Conservation (phyloP, 495 filamentous ascomycete species). For the Xylaria telfairii region DNA sequence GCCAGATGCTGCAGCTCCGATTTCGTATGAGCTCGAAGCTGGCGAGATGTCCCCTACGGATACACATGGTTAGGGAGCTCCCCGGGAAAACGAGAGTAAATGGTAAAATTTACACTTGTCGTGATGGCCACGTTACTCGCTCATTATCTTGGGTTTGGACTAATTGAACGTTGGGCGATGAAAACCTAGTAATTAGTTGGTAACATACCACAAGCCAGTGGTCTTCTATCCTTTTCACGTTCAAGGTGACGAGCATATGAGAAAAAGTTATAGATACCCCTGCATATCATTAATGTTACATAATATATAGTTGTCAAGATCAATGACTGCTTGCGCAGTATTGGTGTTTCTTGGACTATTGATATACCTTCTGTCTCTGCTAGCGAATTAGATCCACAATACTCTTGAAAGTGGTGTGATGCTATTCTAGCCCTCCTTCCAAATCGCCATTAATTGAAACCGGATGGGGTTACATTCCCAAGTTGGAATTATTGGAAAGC, state of each 20-base stretch:
- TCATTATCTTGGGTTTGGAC: not conserved
- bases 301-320: not conserved
- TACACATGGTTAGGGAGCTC: not conserved
- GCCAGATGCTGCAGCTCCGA: not conserved
- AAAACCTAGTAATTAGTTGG: not conserved
- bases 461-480: not conserved
- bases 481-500: too few relatives aligned
- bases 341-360: not conserved
- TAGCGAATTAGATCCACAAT: not conserved
- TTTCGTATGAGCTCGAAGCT: not conserved
- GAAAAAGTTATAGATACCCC: not conserved
- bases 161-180: not conserved
- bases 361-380: not conserved
- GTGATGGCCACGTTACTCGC: not conserved
- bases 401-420: not conserved
- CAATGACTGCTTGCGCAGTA: not conserved
- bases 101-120: not conserved
- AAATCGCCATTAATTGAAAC: not conserved
- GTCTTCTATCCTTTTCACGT: not conserved
- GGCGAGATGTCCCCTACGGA: constrained; percentile 5
- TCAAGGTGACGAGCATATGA: not conserved
- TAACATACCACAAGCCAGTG: not conserved
- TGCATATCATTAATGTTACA: not conserved
- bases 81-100: not conserved
- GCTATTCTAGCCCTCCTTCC: not conserved